Evolutionary conservation across 108 stramenopile genomes (phyloP).

Genomic region (Pinguiococcus pyrenoidosus): DNA sequence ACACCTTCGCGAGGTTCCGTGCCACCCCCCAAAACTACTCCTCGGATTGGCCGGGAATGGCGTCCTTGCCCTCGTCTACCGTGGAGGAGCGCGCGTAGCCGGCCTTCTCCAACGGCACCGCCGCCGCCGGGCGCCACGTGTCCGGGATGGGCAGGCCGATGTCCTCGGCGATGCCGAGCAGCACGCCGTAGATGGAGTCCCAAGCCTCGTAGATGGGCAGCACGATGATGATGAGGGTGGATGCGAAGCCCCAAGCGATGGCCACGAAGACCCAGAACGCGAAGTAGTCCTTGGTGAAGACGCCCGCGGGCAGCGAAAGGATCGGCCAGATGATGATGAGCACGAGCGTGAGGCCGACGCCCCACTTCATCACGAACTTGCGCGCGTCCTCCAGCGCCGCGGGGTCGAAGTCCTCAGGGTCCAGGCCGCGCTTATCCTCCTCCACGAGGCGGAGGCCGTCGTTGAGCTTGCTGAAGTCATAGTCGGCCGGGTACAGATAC

Average conservation of each 20-base stretch:
- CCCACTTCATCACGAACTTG: conserved; percentile 63
- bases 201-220: conserved; percentile 59
- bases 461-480: conserved; percentile 55
- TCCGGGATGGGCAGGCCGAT: no score
- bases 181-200: conserved; percentile 38
- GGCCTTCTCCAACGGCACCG: no score
- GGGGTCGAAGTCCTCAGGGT: conserved; percentile 46
- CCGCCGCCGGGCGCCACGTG: no score
- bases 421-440: conserved; percentile 51
- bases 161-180: conserved; percentile 11
- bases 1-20: no score
- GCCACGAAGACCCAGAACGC: conserved; percentile 75
- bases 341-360: conserved; percentile 57
- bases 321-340: conserved; percentile 74
- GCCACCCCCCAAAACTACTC: no score
- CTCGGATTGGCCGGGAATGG: no score
- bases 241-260: conserved; percentile 69
- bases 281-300: conserved; percentile 62
- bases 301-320: conserved; percentile 65
- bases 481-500: conserved; percentile 63
- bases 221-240: conserved; percentile 53
- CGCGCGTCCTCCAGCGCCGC: conserved; percentile 43
- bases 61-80: no score
- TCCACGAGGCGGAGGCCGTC: conserved; percentile 54
- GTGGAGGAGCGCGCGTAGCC: no score